Evolutionary conservation across 805 yeast genomes (phyloP).

Genomic region (Ogataea glucozyma): DNA sequence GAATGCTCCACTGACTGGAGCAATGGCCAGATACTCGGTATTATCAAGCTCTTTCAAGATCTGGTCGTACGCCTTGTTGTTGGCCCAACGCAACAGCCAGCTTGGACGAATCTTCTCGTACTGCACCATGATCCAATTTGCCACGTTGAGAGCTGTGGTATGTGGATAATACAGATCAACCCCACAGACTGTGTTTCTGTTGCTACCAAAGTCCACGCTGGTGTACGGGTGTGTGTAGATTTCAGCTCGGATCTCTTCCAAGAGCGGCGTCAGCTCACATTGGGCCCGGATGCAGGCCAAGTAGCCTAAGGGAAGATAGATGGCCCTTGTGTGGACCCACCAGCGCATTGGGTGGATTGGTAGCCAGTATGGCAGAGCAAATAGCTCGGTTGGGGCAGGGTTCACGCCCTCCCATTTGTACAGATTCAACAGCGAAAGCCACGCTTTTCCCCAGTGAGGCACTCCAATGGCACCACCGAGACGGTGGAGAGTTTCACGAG

Average conservation of each 20-base stretch:
- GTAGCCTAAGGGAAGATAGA: slow-evolving; percentile 85
- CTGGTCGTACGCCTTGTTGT: slow-evolving; percentile 56
- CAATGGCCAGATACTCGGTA: slow-evolving; percentile 82
- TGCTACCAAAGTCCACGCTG: slow-evolving; percentile 61
- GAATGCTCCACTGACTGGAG: slow-evolving; percentile 91
- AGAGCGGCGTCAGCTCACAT: slow-evolving; percentile 63
- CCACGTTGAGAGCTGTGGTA: slow-evolving; percentile 59
- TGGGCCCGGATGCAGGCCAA: slow-evolving; percentile 56
- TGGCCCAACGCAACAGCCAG: slow-evolving; percentile 60
- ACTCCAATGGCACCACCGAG: slow-evolving; percentile 87
- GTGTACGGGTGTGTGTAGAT: slow-evolving; percentile 71
- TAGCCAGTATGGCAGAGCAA: slow-evolving; percentile 77
- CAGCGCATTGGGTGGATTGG: slow-evolving; percentile 94
- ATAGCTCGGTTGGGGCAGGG: slow-evolving; percentile 96
- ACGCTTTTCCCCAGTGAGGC: slow-evolving; percentile 98
- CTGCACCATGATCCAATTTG: slow-evolving; percentile 57
- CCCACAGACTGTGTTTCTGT: slow-evolving; percentile 86
- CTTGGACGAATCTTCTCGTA: slow-evolving; percentile 81
- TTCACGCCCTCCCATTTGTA: slow-evolving; percentile 97
- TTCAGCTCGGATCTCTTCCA: slow-evolving; percentile 70
- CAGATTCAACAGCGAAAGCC: slow-evolving; percentile 77
- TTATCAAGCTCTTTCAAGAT: slow-evolving; percentile 74
- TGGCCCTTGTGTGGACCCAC: slow-evolving; percentile 99
- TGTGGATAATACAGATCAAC: slow-evolving; percentile 95
- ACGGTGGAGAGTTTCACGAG: slow-evolving; percentile 64